Evolutionary conservation across 352 stramenopile genomes (phyloP).

Genomic region (Aphanomyces stellatus): DNA sequence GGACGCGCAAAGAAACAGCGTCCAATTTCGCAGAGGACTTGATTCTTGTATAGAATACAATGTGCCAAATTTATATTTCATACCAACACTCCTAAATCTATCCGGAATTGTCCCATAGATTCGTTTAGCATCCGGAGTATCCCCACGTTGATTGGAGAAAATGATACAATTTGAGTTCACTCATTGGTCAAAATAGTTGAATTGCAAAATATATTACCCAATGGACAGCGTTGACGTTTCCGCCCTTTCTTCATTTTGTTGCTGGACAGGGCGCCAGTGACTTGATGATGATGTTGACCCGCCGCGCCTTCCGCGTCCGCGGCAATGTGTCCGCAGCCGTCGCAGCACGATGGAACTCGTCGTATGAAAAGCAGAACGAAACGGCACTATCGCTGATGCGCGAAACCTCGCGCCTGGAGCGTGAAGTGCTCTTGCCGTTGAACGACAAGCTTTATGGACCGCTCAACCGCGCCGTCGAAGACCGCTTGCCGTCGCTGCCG

Average conservation of each 20-base stretch:
- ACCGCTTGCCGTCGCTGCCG: constrained; percentile 90
- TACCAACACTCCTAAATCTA: not conserved
- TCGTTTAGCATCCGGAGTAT: not conserved
- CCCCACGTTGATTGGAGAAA: not conserved
- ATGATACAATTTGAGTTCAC: not conserved
- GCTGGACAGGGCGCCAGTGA: constrained; percentile 4
- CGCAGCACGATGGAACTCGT: constrained; percentile 14
- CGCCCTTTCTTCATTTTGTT: no score
- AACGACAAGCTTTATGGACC: constrained; percentile 82
- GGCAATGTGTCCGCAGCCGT: not conserved
- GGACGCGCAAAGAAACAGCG: not conserved
- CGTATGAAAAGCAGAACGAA: constrained; percentile 19
- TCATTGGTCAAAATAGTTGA: no score
- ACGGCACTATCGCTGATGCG: constrained; percentile 43
- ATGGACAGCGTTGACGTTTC: not conserved
- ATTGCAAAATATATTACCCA: not conserved
- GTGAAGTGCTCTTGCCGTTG: constrained; percentile 61
- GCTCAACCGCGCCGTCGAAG: constrained; percentile 82
- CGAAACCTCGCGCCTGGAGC: constrained; percentile 64
- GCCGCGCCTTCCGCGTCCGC: not conserved
- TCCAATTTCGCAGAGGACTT: not conserved
- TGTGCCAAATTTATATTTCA: not conserved
- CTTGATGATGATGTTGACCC: constrained; percentile 9
- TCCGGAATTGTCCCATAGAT: not conserved
- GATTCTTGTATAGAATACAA: constrained; percentile 8